Evolutionary conservation across 2,329 filamentous ascomycete species (phyloP), one percentile per base, ranked within the genome.

Genomic region (Verticillium nubilum): DNA sequence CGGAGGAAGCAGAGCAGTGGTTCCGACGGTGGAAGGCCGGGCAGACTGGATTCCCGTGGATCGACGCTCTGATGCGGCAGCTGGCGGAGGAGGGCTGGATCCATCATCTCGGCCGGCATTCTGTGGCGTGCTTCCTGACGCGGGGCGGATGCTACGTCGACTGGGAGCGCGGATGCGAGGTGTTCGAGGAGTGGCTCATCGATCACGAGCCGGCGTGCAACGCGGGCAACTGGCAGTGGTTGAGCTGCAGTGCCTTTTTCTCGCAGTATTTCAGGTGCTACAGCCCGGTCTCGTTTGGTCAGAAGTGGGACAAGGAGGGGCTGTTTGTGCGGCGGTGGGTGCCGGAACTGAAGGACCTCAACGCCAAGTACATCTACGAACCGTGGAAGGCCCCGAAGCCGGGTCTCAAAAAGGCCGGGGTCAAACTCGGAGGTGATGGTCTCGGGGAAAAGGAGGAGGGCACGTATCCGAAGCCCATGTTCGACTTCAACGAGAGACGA

Each of bases 81-180:
- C 78, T 93, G 15, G 78, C 80, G 15, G 70, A 78, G 2, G 89
- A 92, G 69, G 90, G 90, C 28, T 93, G 89, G 89, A 90, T 92
- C 9, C 89, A 93, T 68, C 90, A 93, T 69, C 79, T 92, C 0
- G 90, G 89, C 2, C 82, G 90, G 0, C 90, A 93, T 70, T 83
- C 86, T n/a, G 86, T 93, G 0, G 90, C 90, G 0, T 92, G 89
- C 69, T 93, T 93, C 69, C 78, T 93, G n/a, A 92, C 90, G 0
- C 78, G 90, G 2, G 89, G 90, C 1, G 90, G 90, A 0, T 92
- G 88, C 70, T 93, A 92, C 67, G 78, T 93, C 52, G 84, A 87
- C 67, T 93, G 90, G 89, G 89, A 92, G 74, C 83, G 90, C 19
- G 90, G 90, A 1, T 87, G 86, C 5, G 88, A 90, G 54, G 89